phyloP scores from a whole-genome alignment of 2,329 filamentous ascomycete species.

The Cytospora schulzeri region DNA sequence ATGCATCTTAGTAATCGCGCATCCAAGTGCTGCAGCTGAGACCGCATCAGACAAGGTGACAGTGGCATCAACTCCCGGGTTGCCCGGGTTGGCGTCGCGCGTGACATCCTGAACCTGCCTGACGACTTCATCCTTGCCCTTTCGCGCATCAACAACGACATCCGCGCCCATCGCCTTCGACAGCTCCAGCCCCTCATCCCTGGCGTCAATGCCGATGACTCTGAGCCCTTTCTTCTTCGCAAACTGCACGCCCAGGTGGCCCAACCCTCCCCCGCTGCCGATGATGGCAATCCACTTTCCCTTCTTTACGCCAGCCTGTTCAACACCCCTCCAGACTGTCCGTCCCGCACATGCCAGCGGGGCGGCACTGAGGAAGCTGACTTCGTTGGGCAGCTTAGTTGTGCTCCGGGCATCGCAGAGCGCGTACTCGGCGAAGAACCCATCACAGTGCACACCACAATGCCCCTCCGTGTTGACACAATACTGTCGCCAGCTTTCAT shows the following conservation, averaged over 20 bases:
- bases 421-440: conserved; percentile 60
- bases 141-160: conserved; percentile 53
- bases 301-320: conserved; percentile 41
- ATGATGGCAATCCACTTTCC: conserved; percentile 47
- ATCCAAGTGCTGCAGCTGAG: conserved; percentile 51
- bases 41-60: conserved; percentile 57
- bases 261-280: conserved; percentile 53
- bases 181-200: conserved; percentile 55
- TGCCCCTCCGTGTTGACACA: conserved; percentile 48
- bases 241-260: conserved; percentile 54
- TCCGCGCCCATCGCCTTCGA: conserved; percentile 51
- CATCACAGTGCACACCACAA: conserved; percentile 53
- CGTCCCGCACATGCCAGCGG: conserved; percentile 59
- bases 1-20: conserved; percentile 61
- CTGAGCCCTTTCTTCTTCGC: conserved; percentile 52
- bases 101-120: conserved; percentile 51
- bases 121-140: conserved; percentile 50
- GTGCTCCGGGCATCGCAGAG: conserved; percentile 50
- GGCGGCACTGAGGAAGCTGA: conserved; percentile 54
- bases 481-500: conserved; percentile 53
- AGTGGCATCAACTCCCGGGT: conserved; percentile 52
- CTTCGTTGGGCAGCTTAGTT: conserved; percentile 49
- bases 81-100: conserved; percentile 33
- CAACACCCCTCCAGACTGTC: conserved; percentile 52
- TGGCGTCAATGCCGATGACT: conserved; percentile 56